Conservation (phyloP, 176 grass and related monocot genomes). For the Bonia amplexicaulis region DNA sequence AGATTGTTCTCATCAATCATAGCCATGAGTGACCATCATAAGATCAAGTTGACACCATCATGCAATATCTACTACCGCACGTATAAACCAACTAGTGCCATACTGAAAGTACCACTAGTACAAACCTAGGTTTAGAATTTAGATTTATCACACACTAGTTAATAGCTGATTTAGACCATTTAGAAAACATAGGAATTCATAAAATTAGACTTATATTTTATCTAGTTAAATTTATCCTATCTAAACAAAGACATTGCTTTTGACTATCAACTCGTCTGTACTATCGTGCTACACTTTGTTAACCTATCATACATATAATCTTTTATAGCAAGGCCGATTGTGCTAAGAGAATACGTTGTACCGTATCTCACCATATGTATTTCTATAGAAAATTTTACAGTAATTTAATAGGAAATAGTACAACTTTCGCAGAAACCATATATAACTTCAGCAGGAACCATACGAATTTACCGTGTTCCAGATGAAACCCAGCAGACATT, state of each 20-base stretch:
- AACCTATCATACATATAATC: background rate
- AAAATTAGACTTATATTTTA: too few species aligned
- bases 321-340: background rate
- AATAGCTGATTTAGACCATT: too few species aligned
- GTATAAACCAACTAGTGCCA: background rate
- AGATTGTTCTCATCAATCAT: background rate
- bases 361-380: background rate
- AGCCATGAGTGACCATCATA: background rate
- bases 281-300: background rate
- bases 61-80: background rate
- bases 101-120: background rate
- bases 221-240: too few species aligned
- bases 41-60: background rate
- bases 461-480: too few species aligned
- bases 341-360: background rate
- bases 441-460: too few species aligned
- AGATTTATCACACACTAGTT: too few species aligned
- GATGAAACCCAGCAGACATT: too few species aligned
- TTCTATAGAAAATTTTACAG: too few species aligned
- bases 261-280: background rate
- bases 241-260: background rate
- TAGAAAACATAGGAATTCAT: background rate
- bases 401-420: too few species aligned
- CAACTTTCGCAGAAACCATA: too few species aligned
- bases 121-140: too few species aligned